Conservation (phyloP, 352 stramenopile genomes). For the Phytophthora capsici region DNA sequence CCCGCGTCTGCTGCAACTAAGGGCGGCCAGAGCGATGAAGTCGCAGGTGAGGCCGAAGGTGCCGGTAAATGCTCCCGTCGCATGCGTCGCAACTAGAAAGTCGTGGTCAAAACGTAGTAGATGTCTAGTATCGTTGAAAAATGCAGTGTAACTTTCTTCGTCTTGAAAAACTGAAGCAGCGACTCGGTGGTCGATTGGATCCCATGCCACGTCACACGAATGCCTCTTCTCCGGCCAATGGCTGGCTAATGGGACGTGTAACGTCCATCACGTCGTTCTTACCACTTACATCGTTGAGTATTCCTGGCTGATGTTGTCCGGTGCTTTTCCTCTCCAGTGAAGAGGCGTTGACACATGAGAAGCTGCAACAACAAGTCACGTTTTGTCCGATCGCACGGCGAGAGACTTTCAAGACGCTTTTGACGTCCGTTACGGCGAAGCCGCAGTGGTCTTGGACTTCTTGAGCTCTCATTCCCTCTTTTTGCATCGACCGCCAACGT, state of each 20-base stretch:
- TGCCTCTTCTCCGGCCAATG: constrained; percentile 1
- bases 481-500: constrained; percentile 16
- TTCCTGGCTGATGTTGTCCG: background rate
- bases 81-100: constrained; percentile 34
- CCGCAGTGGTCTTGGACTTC: background rate
- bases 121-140: constrained; percentile 6
- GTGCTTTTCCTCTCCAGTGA: constrained; percentile 10
- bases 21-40: constrained; percentile 10
- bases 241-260: background rate
- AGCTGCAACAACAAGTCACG: constrained; percentile 19
- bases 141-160: constrained; percentile 10
- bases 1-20: constrained; percentile 17
- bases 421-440: constrained; percentile 25
- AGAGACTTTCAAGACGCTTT: constrained; percentile 19
- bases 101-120: background rate
- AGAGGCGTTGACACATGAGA: constrained; percentile 29
- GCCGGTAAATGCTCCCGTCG: constrained; percentile 30
- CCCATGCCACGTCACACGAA: constrained; percentile 31
- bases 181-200: constrained; percentile 2
- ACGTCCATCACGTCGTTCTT: constrained; percentile 12
- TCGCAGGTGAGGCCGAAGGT: constrained; percentile 23
- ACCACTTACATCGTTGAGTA: background rate
- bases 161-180: constrained; percentile 7
- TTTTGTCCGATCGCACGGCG: constrained; percentile 13
- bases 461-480: constrained; percentile 28